Percentiles rank a stretch among this genome's conserved stretches.
phyloP scores from a whole-genome alignment of 2,329 filamentous ascomycete species.

The Xylariaceae sp. region DNA sequence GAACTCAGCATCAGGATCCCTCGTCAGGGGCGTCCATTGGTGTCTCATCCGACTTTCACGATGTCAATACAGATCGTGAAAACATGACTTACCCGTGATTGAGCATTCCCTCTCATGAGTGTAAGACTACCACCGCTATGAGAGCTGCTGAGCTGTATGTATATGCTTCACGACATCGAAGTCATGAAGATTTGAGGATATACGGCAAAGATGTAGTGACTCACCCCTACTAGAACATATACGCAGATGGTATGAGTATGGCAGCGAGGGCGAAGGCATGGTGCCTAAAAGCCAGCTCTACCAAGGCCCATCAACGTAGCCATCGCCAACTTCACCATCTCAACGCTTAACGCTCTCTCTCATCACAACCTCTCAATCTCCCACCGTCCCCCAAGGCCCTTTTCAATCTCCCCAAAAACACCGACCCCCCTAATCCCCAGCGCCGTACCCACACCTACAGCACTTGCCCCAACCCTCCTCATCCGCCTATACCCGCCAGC shows the following conservation, averaged over 20 bases:
- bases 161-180: too few relatives aligned
- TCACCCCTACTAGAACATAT: too few relatives aligned
- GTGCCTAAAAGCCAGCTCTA: too few relatives aligned
- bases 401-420: slow-evolving; percentile 57
- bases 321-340: not conserved
- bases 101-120: not conserved
- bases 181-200: too few relatives aligned
- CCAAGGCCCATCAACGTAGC: too few relatives aligned
- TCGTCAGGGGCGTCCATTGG: not conserved
- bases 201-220: too few relatives aligned
- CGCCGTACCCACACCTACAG: slow-evolving; percentile 65
- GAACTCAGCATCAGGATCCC: not conserved
- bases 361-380: not conserved
- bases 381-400: slow-evolving; percentile 21
- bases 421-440: slow-evolving; percentile 57
- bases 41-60: not conserved
- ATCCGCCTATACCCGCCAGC: slow-evolving; percentile 58
- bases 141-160: not conserved
- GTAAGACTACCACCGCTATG: not conserved
- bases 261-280: too few relatives aligned
- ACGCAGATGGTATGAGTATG: too few relatives aligned
- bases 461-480: slow-evolving; percentile 58
- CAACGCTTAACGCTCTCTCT: not conserved
- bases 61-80: not conserved
- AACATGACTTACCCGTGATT: not conserved